phyloP scores from a whole-genome alignment of 306 rosid species.

The Citrullus colocynthis region DNA sequence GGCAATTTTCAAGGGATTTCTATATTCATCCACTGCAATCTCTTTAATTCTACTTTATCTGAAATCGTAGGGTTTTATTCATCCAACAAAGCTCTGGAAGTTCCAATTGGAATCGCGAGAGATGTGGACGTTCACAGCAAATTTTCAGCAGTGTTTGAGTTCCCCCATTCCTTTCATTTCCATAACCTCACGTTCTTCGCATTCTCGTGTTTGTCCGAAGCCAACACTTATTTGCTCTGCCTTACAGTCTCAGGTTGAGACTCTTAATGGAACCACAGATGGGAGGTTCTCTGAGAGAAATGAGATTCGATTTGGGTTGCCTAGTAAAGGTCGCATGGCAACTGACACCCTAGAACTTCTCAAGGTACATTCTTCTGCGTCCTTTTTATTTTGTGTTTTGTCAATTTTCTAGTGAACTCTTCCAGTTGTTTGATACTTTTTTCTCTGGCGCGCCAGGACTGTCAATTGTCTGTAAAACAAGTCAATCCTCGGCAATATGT shows the following conservation, averaged over 20 bases:
- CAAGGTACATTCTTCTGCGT: slow-evolving; percentile 24
- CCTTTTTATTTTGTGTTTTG: neutral
- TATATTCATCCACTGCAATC: neutral
- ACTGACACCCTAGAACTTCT: slow-evolving; percentile 75
- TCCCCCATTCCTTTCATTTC: neutral
- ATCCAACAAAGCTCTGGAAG: neutral
- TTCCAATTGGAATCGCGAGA: neutral
- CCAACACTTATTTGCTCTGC: slow-evolving; percentile 19
- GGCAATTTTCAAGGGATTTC: neutral
- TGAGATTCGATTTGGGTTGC: slow-evolving; percentile 71
- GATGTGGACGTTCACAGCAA: slow-evolving; percentile 9
- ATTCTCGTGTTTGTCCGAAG: slow-evolving; percentile 4
- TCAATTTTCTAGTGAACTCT: neutral
- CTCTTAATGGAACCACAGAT: slow-evolving; percentile 30
- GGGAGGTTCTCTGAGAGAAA: slow-evolving; percentile 15
- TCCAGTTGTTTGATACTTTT: neutral
- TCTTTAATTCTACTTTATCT: neutral
- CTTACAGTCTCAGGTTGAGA: slow-evolving; percentile 25
- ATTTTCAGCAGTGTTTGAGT: slow-evolving; percentile 14
- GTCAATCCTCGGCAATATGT: slow-evolving; percentile 86
- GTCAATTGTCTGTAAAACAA: slow-evolving; percentile 84
- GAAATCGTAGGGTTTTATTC: neutral
- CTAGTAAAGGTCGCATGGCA: slow-evolving; percentile 91
- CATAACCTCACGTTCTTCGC: neutral
- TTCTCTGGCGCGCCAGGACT: slow-evolving; percentile 22